These are phyloP conservation scores for Nicotiana paniculata DNA, from an alignment of 257 asterid species.

Conservation along the genomic window DNA sequence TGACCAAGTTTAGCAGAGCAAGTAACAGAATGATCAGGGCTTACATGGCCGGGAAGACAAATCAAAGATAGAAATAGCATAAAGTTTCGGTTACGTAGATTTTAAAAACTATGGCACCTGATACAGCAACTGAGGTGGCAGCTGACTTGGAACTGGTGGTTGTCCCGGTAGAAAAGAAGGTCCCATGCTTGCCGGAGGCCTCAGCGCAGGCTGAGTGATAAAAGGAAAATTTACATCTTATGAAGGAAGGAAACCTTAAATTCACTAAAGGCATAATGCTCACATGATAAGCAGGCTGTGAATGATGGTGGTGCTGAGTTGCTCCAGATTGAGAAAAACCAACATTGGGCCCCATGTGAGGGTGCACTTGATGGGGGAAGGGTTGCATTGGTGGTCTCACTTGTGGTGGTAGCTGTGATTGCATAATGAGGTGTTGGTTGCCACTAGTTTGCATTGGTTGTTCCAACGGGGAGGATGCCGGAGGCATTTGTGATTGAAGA, in stretches of 20 bases:
- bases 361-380: conserved; percentile 64
- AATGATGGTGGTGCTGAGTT: conserved; percentile 72
- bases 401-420: conserved; percentile 63
- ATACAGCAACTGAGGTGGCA: conserved; percentile 50
- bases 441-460: conserved; percentile 54
- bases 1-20: not conserved
- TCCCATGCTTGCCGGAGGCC: conserved; percentile 56
- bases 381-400: conserved; percentile 49
- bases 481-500: conserved; percentile 51
- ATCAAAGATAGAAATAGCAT: not conserved
- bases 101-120: conserved; percentile 45
- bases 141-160: conserved; percentile 60
- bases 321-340: conserved; percentile 72
- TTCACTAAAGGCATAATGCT: conserved; percentile 17
- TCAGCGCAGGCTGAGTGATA: conserved; percentile 55
- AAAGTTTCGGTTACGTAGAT: not conserved
- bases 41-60: not conserved
- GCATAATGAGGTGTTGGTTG: conserved; percentile 51
- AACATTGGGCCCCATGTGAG: conserved; percentile 59
- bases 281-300: conserved; percentile 80
- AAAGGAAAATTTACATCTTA: conserved; percentile 15
- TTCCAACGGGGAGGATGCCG: conserved; percentile 55
- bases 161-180: conserved; percentile 74
- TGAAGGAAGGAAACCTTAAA: not conserved
- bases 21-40: not conserved